Base-by-base conservation (phyloP, 345 rosid genomes). In the Excoecaria agallocha region DNA sequence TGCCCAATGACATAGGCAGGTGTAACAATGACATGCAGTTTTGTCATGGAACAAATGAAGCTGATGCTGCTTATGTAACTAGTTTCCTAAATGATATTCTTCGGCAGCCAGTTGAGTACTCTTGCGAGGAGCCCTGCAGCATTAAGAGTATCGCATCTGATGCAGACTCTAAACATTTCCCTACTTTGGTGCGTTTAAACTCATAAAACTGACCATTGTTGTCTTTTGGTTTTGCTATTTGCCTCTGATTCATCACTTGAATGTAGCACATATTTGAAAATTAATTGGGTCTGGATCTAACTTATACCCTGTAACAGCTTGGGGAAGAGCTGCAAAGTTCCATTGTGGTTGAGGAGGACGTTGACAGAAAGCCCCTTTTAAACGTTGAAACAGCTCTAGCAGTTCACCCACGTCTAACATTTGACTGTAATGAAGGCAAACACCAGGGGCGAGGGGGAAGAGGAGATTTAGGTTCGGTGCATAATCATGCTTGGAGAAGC, bases 41-140 rank as follows among this genome's bases (percentile, higher is more conserved):
- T 66, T 77, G 77, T 63, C 58, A 50, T 66, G 78, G 65, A 70
- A 17, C 79, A 22, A 77, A 84, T 64, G 89, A 86, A 61, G 51
- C 71, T 24, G 86, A 87, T 74, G 70, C 79, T 76, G 68, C 79
- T 9, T 20, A 62, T 75, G 61, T 80, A 15, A 76, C 87, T 1
- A 84, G 78, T 37, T 89, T 86, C 74, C 65, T 86, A 37, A 72
- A 86, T 69, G 87, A 88, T 10, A 25, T 89, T 69, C 76, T 87
- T 68, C 75, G 74, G 45, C 62, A 46, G 73, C 66, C 85, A 19
- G 85, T 79, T 5, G 89, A 82, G 46, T 22, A 19, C 74, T 37
- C 30, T 6, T 1, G 22, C 70, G 67, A 77, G 24, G 76, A 73
- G 45, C n/a, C 68, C 37, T 63, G 12, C 15, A 17, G 62, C 45